A percentile compares a stretch with the other conserved stretches of the same genome.
Evolutionary conservation across 805 yeast species (phyloP).

Genomic region (Phaffomyces antillensis): DNA sequence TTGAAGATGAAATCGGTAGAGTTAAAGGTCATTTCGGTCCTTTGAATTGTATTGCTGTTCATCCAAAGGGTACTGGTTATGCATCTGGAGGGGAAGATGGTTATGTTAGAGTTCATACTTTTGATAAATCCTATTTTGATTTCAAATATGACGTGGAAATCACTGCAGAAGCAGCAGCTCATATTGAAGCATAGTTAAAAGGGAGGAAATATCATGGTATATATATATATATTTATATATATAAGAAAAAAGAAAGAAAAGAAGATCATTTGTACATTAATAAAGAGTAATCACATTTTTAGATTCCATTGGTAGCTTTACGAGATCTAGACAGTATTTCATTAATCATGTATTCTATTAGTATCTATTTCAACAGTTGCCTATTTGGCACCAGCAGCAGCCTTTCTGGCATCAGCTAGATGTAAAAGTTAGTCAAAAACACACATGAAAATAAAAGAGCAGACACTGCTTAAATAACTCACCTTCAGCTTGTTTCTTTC

Average conservation of each 20-base stretch:
- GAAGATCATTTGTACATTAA: slow-evolving; percentile 1
- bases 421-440: slow-evolving; percentile 6
- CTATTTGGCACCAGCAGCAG: slow-evolving; percentile 23
- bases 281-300: not conserved
- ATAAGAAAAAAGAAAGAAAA: too few species aligned
- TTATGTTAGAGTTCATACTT: slow-evolving; percentile 86
- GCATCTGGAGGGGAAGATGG: slow-evolving; percentile 99
- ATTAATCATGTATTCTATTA: not conserved
- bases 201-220: not conserved
- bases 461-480: too few species aligned
- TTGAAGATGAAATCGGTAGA: slow-evolving; percentile 93
- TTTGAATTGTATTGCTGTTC: slow-evolving; percentile 84
- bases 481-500: slow-evolving; percentile 83
- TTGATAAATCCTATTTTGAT: slow-evolving; percentile 88
- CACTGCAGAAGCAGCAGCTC: slow-evolving; percentile 46
- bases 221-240: too few species aligned
- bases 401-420: slow-evolving; percentile 45
- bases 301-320: too few species aligned
- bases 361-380: not conserved
- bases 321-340: not conserved
- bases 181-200: slow-evolving; percentile 7
- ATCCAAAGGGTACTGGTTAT: slow-evolving; percentile 88
- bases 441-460: too few species aligned
- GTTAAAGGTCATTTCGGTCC: slow-evolving; percentile 99
- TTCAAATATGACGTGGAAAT: slow-evolving; percentile 89